Base-by-base conservation (phyloP, 768 basidiomycete species). In the Collybia mongolica region DNA sequence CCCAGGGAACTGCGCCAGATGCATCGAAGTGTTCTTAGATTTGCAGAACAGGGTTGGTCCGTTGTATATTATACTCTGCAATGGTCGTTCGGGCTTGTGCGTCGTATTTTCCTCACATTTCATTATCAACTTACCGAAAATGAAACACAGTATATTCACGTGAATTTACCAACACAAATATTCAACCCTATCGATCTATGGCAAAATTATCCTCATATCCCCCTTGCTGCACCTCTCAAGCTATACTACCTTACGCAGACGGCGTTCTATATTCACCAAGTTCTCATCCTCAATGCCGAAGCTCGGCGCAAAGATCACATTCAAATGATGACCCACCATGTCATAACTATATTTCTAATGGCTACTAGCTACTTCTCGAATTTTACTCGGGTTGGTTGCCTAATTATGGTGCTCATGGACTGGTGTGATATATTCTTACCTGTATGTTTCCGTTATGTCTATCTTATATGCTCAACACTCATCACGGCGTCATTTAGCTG, bases 301-400 rank as follows among this genome's bases (percentile, higher is more conserved):
- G 93, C 86, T 35, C 81, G 84, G 48, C 77, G 97, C 49, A 93
- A 92, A 65, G 97, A 99, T 67, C 93, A 98, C 67, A 73, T 75
- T 59, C 96, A 98, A 69, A 98, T 98, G 96, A 89, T 98, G 81
- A 73, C 85, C 20, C 97, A 99, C 72, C 97, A 99, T 65, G 64
- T 96, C 58, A 88, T 98, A 57, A 96, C 94, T 11, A 79, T 94
- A 53, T 62, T 76, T 43, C 81, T 99, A 54, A 83, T 98, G 70
- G 68, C 75, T 28, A 61, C 74, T 36, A 93, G 90, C 66, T 98
- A 97, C 70, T 77, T 77, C 53, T 82, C 77, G 64, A 88, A 94
- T 68, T 87, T 85, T 64, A 96, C 92, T 7, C 88, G 94, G 39
- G 80, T 95, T 39, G 97, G 97, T 14, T 91, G 88, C 58, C 72